Evolutionary conservation across 345 rosid genomes (phyloP), one percentile per base, ranked within the genome.

Genomic region (Nasturtium officinale): DNA sequence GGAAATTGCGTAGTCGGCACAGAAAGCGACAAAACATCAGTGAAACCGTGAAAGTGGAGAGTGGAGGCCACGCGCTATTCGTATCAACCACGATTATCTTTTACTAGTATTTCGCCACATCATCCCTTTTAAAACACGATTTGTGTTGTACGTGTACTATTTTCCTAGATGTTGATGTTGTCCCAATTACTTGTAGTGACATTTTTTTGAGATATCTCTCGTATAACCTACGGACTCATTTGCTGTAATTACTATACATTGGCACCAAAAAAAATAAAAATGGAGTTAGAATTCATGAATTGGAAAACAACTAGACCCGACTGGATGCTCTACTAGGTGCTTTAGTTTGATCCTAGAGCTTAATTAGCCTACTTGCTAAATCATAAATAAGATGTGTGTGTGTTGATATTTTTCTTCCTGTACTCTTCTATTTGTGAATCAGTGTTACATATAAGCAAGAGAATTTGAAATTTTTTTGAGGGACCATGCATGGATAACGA

Each of bases 1-100:
- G 16, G 64, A 62, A 50, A 12, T 71, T 9, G 69, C 62, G 25
- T 62, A 63, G 48, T 73, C 67, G 72, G 53, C 45, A 74, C 45
- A 6, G 67, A 58, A 66, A 55, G 61, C 73, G 67, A 58, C 72
- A 29, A 64, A 74, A 58, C 61, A 57, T 18, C 2, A 23, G 33
- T 48, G 18, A 32, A 58, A 64, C 0, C 25, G 17, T 25, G 45
- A 57, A 46, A 9, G 13, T 1, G 16, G 55, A 42, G 21, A 43
- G 64, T 68, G 59, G 15, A 45, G 13, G 15, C 47, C 57, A 69
- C 74, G 58, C 74, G 73, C 65, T 42, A 2, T 8, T 55, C 28
- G 21, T 38, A 18, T 68, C 8, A 20, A 15, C 67, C 40, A 60
- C 60, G 75, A 26, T 26, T 16, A 18, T 73, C 77, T 65, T 64